Percentiles rank a stretch among this genome's conserved stretches.
Evolutionary conservation across 1,284 basidiomycete genomes (phyloP).

Genomic region (Cryptococcus wingfieldii): DNA sequence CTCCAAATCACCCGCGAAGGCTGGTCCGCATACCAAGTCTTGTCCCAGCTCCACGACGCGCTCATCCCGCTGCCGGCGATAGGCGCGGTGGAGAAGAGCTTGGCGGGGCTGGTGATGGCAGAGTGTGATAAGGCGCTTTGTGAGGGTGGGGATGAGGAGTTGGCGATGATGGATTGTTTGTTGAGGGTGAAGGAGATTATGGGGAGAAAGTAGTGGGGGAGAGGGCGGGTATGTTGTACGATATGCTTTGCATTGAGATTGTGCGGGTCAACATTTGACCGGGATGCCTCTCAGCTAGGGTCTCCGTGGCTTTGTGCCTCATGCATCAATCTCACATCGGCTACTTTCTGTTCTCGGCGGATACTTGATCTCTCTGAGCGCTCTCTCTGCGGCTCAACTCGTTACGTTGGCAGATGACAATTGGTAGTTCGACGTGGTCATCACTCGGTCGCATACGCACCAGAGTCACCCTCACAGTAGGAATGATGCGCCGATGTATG

Average conservation of each 20-base stretch:
- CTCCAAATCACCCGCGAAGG: constrained; percentile 76
- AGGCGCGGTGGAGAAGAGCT: constrained; percentile 74
- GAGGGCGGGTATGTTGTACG: background rate
- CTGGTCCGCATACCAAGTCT: constrained; percentile 85
- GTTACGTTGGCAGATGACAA: too few relatives aligned
- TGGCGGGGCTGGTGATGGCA: constrained; percentile 78
- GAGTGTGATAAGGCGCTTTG: constrained; percentile 94
- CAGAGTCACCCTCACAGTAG: too few relatives aligned
- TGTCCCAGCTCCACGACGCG: constrained; percentile 82
- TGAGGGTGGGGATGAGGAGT: constrained; percentile 96
- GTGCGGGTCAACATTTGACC: background rate
- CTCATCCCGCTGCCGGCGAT: constrained; percentile 77
- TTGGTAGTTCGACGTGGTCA: too few relatives aligned
- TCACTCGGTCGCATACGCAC: too few relatives aligned
- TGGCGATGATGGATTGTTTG: constrained; percentile 87
- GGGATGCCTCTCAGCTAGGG: too few relatives aligned
- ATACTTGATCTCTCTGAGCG: background rate
- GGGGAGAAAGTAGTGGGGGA: constrained; percentile 1
- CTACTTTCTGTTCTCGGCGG: background rate
- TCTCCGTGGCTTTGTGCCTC: too few relatives aligned
- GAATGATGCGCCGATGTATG: too few relatives aligned
- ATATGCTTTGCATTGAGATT: background rate
- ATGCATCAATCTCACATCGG: background rate
- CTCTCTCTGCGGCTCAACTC: too few relatives aligned
- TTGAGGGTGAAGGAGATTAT: constrained; percentile 68